Evolutionary conservation across 2,329 filamentous ascomycete genomes (phyloP), one percentile per base, ranked within the genome.

Genomic region (Xylariaceae sp.): DNA sequence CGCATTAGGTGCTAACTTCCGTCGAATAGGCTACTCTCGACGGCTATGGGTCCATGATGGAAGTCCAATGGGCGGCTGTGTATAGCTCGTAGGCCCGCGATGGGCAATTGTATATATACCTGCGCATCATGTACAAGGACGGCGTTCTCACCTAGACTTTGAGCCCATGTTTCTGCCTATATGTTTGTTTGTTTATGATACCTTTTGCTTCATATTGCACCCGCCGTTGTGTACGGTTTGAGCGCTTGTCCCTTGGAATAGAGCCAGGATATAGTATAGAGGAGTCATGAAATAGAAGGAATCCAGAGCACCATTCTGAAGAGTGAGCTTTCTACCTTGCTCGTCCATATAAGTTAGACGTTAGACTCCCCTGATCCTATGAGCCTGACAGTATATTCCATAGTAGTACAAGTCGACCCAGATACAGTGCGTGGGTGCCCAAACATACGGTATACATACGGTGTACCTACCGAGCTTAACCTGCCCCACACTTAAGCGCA

Each of bases 1-100:
- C 21, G 5, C 7, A 21, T 8, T 15, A 29, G 41, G 39, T 45
- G 29, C 60, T 66, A 54, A 66, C 45, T 16, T 7, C 1, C 26
- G 15, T 42, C 36, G 16, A 49, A 37, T 16, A 65, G 61, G 49
- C 52, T 44, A 69, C 67, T 29, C 44, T 61, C 21, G 63, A 63
- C 43, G 66, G 66, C 49, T 67, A 65, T 42, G 66, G 65, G 19
- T 61, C 62, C 29, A 68, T 68, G 66, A 68, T 69, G 65, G 66
- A 68, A 51, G 66, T 67, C 12, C 59, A 63, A 41, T 69, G 63
- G 60, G 66, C 65, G 12, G 66, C 64, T 45, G 60, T 67, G 34
- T 68, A 67, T 56, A 65, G 48, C 13, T 65, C 65, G n/a, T 67
- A 67, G 54, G 13, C 43, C n/a, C 21, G 2, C 8, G n/a, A 44